Percentiles rank a stretch among this genome's conserved stretches.
These are phyloP conservation scores for Cutaneotrichosporon arboriforme DNA, from an alignment of 1,284 basidiomycete species.

Conservation along the genomic window DNA sequence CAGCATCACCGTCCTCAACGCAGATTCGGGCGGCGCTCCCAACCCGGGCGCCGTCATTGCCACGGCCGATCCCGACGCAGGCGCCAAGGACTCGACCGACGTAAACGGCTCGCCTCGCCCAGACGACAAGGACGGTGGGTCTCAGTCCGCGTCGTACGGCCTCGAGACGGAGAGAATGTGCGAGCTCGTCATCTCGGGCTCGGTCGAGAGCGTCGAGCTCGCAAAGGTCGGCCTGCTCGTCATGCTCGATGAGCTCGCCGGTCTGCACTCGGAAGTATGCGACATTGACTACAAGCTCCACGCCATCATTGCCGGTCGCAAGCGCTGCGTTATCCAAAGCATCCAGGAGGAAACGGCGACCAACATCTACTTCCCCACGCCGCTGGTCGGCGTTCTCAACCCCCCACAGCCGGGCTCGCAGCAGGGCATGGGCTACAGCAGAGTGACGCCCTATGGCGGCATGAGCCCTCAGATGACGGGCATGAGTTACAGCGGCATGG, in stretches of 20 bases:
- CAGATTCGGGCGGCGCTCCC: constrained; percentile 24
- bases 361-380: constrained; percentile 90
- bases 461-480: constrained; percentile 29
- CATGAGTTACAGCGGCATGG: constrained; percentile 19
- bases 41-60: constrained; percentile 28
- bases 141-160: constrained; percentile 52
- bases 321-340: constrained; percentile 77
- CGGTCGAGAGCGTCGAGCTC: constrained; percentile 79
- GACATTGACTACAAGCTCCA: constrained; percentile 96
- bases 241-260: constrained; percentile 89
- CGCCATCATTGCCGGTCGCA: constrained; percentile 83
- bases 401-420: constrained; percentile 33
- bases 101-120: constrained; percentile 1
- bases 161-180: constrained; percentile 90
- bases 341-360: constrained; percentile 97
- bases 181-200: constrained; percentile 82
- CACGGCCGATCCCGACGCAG: constrained; percentile 22
- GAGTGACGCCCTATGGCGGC: constrained; percentile 17
- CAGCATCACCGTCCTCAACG: constrained; percentile 68
- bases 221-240: constrained; percentile 85
- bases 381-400: constrained; percentile 73
- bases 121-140: constrained; percentile 7
- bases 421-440: constrained; percentile 33
- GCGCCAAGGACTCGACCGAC: constrained; percentile 10
- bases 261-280: constrained; percentile 79